Conservation (phyloP, 2,329 filamentous ascomycete genomes). For the Amphichorda felina region DNA sequence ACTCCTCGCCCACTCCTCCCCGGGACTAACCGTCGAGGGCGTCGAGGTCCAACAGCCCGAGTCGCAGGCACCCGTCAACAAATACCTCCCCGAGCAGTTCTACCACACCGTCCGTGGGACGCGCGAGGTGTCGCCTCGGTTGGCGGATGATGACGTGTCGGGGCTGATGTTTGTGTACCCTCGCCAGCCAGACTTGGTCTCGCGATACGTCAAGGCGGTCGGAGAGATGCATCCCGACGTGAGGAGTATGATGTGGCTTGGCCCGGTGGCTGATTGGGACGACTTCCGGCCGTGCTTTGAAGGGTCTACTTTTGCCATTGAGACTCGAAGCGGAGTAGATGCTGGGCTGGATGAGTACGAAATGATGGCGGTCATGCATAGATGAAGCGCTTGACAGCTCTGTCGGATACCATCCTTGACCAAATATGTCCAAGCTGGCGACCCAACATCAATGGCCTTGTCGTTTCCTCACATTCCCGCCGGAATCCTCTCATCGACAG, state of each 20-base stretch:
- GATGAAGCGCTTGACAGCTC: too few species aligned
- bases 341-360: slow-evolving; percentile 1
- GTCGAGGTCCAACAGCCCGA: slow-evolving; percentile 12
- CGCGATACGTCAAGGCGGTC: slow-evolving; percentile 11
- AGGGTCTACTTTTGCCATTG: background rate
- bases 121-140: slow-evolving; percentile 14
- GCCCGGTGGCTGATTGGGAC: slow-evolving; percentile 13
- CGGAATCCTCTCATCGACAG: too few species aligned
- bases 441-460: too few species aligned
- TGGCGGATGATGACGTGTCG: slow-evolving; percentile 9
- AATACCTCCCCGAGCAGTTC: slow-evolving; percentile 13
- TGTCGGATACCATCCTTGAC: too few species aligned
- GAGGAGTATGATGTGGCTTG: slow-evolving; percentile 9
- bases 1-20: slow-evolving; percentile 5
- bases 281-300: slow-evolving; percentile 10
- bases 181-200: slow-evolving; percentile 15
- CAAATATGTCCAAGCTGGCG: too few species aligned
- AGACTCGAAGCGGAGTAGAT: slow-evolving; percentile 1
- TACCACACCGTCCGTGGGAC: slow-evolving; percentile 17
- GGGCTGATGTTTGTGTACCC: slow-evolving; percentile 21
- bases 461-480: too few species aligned
- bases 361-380: slow-evolving; percentile 1
- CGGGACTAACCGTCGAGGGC: slow-evolving; percentile 10
- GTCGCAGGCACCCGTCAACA: slow-evolving; percentile 8
- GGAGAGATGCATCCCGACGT: slow-evolving; percentile 2